phyloP scores from a whole-genome alignment of 108 stramenopile species.

The Fistulifera solaris region DNA sequence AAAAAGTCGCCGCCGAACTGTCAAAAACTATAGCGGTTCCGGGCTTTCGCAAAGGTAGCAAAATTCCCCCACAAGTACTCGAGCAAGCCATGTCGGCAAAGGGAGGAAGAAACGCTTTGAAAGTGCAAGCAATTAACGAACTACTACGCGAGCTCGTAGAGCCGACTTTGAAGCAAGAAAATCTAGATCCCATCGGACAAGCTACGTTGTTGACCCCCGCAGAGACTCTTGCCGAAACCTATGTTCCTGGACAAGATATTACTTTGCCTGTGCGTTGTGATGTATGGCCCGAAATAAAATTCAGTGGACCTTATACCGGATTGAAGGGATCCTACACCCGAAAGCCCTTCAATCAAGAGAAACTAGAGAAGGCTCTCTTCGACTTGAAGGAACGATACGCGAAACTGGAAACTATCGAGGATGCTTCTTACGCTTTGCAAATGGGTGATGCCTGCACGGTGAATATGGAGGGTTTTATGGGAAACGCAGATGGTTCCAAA shows the following conservation, averaged over 20 bases:
- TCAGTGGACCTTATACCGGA: constrained; percentile 67
- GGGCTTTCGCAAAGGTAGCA: constrained; percentile 83
- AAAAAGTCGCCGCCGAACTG: constrained; percentile 58
- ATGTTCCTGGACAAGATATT: constrained; percentile 47
- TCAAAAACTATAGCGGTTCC: constrained; percentile 65
- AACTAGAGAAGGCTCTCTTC: constrained; percentile 63
- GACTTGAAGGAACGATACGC: constrained; percentile 79
- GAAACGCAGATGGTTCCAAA: constrained; percentile 48
- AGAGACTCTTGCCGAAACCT: constrained; percentile 43
- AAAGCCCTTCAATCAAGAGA: constrained; percentile 72
- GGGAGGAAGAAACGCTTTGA: constrained; percentile 56
- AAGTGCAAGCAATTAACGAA: constrained; percentile 57
- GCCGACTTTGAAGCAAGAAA: constrained; percentile 63
- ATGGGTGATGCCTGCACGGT: constrained; percentile 79
- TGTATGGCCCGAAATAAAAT: constrained; percentile 83
- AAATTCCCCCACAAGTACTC: constrained; percentile 69
- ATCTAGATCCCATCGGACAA: constrained; percentile 79
- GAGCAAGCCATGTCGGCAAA: constrained; percentile 61
- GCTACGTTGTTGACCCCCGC: constrained; percentile 41
- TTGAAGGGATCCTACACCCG: constrained; percentile 63
- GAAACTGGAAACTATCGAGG: constrained; percentile 44
- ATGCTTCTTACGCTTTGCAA: constrained; percentile 29
- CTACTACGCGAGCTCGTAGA: constrained; percentile 53
- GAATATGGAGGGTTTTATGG: constrained; percentile 84
- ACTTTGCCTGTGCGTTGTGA: constrained; percentile 64